Base-by-base conservation (phyloP, 352 stramenopile genomes). In the Phytophthora tubulina region DNA sequence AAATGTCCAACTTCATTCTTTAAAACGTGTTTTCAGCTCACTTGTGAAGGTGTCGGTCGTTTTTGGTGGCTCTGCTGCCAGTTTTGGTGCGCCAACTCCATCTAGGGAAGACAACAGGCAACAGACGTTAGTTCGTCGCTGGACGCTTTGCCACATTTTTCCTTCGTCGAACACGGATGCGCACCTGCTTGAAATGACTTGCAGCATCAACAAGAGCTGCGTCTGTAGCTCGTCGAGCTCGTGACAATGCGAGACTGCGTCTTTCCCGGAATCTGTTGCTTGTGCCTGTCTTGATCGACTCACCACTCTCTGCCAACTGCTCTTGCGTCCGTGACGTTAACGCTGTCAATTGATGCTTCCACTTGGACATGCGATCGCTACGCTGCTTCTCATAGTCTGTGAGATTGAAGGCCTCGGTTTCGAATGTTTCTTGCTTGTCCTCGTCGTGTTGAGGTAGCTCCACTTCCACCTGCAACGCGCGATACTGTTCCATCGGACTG, bases 161-260 rank as follows among this genome's bases (percentile, higher is more conserved):
- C 17, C 41, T 59, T 21, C 55, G 38, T 2, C 51, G 49, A 41
- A 72, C 38, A 7, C 27, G 11, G 14, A 55, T 39, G 15, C 70
- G 31, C 66, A 90, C 82, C 84, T 89, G 55, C 36, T 92, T 82
- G 9, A 91, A 87, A 17, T 85, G 81, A 38, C 69, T 80, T 21
- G 79, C 72, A 13, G 81, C 85, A 6, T 91, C 80, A 4, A 73
- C 63, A 14, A 92, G 78, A 8, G 85, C 82, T 35, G 67, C 51
- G 15, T 87, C 70, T 8, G 83, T 89, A 14, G 66, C 56, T 32
- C 55, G 50, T 33, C 74, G 80, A 11, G 78, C 76, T 42, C 79
- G 70, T 14, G 78, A 75, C 1, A 86, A 44, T 15, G 63, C 65
- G 15, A 67, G 59, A 9, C 54, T 75, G 17, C 67, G 75, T 21